Evolutionary conservation across 176 grass and related monocot species (phyloP).

Genomic region (Oryza glaberrima): DNA sequence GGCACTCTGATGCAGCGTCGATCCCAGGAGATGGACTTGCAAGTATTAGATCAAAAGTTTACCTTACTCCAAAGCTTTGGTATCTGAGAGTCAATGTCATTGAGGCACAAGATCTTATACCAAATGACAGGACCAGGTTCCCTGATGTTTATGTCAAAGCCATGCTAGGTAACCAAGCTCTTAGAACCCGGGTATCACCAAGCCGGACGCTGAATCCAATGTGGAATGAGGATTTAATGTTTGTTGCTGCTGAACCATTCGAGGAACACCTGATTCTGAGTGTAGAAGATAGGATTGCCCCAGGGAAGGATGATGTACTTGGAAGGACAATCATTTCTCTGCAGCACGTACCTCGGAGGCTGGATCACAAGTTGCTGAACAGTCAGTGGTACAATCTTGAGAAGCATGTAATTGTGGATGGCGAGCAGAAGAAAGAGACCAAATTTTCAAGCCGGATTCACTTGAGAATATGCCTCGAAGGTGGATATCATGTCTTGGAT

Average conservation of each 20-base stretch:
- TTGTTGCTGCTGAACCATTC: conserved; percentile 61
- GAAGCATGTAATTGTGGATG: conserved; percentile 48
- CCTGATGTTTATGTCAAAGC: conserved; percentile 64
- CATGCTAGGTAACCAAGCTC: conserved; percentile 50
- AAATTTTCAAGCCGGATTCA: conserved; percentile 64
- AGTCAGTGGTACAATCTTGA: conserved; percentile 54
- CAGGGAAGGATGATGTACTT: conserved; percentile 54
- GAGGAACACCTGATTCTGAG: conserved; percentile 57
- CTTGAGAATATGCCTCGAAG: conserved; percentile 62
- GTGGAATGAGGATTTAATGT: conserved; percentile 68
- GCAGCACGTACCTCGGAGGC: conserved; percentile 47
- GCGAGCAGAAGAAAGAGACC: conserved; percentile 47
- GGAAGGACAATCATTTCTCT: conserved; percentile 49
- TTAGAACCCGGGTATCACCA: conserved; percentile 42
- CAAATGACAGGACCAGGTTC: conserved; percentile 49
- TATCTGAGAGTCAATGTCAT: conserved; percentile 65
- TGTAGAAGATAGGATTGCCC: conserved; percentile 53
- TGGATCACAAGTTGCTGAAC: conserved; percentile 44
- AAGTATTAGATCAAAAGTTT: conserved; percentile 62
- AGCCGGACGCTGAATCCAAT: conserved; percentile 54
- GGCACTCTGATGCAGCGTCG: conserved; percentile 64
- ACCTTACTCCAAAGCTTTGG: conserved; percentile 69
- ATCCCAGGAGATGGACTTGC: conserved; percentile 58
- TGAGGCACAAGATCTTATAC: conserved; percentile 56
- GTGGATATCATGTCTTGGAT: conserved; percentile 72